Evolutionary conservation across 1,284 basidiomycete genomes (phyloP).

Genomic region (Cutaneotrichosporon sp.): DNA sequence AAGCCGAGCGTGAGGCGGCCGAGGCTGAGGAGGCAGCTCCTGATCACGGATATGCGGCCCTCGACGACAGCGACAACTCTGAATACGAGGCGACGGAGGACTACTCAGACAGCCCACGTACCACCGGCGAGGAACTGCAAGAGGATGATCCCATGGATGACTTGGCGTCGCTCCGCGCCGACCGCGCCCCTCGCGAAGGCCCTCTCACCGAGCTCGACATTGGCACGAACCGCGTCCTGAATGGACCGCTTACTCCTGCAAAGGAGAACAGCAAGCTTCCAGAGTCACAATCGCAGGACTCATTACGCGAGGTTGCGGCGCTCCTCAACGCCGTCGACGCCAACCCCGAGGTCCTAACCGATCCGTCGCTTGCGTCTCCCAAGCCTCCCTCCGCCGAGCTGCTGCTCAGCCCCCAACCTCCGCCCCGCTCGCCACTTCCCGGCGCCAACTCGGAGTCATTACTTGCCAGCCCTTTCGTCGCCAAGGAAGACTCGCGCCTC

Average conservation of each 20-base stretch:
- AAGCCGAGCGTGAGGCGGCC: slow-evolving; percentile 3
- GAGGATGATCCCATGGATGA: slow-evolving; percentile 3
- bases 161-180: not conserved
- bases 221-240: slow-evolving; percentile 2
- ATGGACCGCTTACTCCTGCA: not conserved
- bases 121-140: not conserved
- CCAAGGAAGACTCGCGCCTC: slow-evolving; percentile 8
- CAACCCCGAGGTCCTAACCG: slow-evolving; percentile 12
- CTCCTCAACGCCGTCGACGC: slow-evolving; percentile 4
- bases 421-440: not conserved
- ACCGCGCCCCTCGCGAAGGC: not conserved
- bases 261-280: not conserved
- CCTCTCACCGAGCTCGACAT: slow-evolving; percentile 1
- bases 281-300: not conserved
- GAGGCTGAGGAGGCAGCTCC: not conserved
- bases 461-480: not conserved
- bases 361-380: not conserved
- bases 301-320: slow-evolving; percentile 4
- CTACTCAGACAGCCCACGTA: too few species aligned
- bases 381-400: not conserved
- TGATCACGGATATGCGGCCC: not conserved
- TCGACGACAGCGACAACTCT: not conserved
- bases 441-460: not conserved
- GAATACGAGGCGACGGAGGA: not conserved
- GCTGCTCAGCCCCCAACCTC: not conserved